Evolutionary conservation across 2,329 filamentous ascomycete genomes (phyloP).

Genomic region (Sclerotinia sclerotiorum): DNA sequence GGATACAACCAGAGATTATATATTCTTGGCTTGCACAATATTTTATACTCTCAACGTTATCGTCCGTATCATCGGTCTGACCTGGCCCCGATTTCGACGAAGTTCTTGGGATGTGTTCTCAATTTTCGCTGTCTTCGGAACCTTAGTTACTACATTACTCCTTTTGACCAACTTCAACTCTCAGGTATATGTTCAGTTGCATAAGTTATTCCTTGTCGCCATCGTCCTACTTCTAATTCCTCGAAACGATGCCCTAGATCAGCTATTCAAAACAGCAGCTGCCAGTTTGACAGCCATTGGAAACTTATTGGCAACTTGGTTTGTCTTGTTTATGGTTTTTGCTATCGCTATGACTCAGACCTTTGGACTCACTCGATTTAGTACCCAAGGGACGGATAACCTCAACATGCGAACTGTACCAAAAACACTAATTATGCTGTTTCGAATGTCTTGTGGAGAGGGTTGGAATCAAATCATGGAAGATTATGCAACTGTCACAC

Average conservation of each 20-base stretch:
- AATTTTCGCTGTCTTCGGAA: slow-evolving; percentile 73
- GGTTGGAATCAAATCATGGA: slow-evolving; percentile 98
- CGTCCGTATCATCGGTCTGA: slow-evolving; percentile 82
- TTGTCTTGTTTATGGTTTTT: slow-evolving; percentile 93
- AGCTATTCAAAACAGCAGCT: slow-evolving; percentile 97
- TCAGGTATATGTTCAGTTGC: slow-evolving; percentile 71
- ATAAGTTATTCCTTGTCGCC: slow-evolving; percentile 92
- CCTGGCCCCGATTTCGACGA: slow-evolving; percentile 86
- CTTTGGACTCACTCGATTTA: slow-evolving; percentile 92
- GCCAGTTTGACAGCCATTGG: slow-evolving; percentile 88
- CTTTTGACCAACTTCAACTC: slow-evolving; percentile 60
- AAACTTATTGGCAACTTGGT: slow-evolving; percentile 93
- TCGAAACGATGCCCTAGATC: slow-evolving; percentile 93
- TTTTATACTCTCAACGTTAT: slow-evolving; percentile 80
- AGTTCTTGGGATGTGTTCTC: slow-evolving; percentile 97
- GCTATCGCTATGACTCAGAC: slow-evolving; percentile 95
- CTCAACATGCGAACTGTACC: slow-evolving; percentile 93
- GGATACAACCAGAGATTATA: slow-evolving; percentile 66
- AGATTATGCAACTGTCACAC: slow-evolving; percentile 78
- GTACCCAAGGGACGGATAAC: slow-evolving; percentile 68
- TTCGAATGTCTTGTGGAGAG: slow-evolving; percentile 89
- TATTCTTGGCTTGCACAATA: slow-evolving; percentile 80
- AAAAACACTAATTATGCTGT: slow-evolving; percentile 88
- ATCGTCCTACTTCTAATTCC: slow-evolving; percentile 90
- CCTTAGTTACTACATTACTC: slow-evolving; percentile 79